Evolutionary conservation across 2,329 filamentous ascomycete genomes (phyloP), one percentile per base, ranked within the genome.

Genomic region (Diaporthe sp.): DNA sequence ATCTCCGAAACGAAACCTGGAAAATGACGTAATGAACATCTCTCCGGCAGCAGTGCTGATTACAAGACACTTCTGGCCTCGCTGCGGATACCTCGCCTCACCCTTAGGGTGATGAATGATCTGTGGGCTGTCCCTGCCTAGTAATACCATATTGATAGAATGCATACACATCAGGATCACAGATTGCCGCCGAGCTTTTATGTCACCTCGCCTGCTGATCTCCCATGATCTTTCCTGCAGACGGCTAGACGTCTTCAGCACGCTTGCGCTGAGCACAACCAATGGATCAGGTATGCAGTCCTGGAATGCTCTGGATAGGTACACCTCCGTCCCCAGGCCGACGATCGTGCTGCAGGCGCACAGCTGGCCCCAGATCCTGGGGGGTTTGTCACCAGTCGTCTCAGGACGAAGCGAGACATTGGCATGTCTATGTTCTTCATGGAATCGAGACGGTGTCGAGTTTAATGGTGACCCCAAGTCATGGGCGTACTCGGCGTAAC

Each of bases 341-440:
- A 63, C 50, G 56, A 63, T 51, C 47, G 25, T 71, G 32, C 53
- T 70, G 37, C 56, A 37, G 39, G 69, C 63, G 63, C 39, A 51
- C 69, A 39, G 42, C 44, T 51, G 69, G 55, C 30, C n/a, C 35
- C 66, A 70, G 15, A 37, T 7, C 25, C 30, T 39, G 44, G 37
- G 17, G 35, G 44, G 56, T 42, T 56, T 71, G 53, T 51, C 32
- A 42, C 73, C 35, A 72, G 37, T 66, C 51, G 63, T 69, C 55
- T 69, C 61, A 56, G 47, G 61, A 50, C 61, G 70, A 68, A 72
- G 73, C 70, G 39, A 72, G 70, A 74, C 70, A 72, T 53, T 53
- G 59, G 37, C 59, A 56, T 69, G 15, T 58, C 44, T 17, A 42
- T 63, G 56, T 35, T 71, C 30, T 39, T 44, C 12, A 32, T 44